Base-by-base conservation (phyloP, 306 rosid species). In the Arachis stenosperma region DNA sequence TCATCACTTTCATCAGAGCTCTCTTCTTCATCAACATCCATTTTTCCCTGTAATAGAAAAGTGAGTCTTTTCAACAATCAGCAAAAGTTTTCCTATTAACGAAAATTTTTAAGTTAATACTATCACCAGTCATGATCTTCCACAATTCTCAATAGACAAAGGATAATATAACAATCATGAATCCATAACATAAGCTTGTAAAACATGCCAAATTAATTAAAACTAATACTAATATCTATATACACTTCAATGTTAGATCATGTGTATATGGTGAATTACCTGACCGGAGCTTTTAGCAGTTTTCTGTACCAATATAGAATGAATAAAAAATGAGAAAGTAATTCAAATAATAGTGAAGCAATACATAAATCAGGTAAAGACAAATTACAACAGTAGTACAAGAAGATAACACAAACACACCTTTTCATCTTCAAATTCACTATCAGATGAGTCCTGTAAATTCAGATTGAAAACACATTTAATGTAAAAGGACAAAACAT, bases 1-100 rank as follows among this genome's bases (percentile, higher is more conserved):
- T 81, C 84, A 5, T 82, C 87, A 65, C 73, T 68, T 60, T 86
- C 87, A 12, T 84, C 88, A 75, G 90, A 88, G 56, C 85, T 81
- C 37, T 70, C 84, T 14, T 75, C 86, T 5, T 74, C 73, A 0
- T 87, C 91, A 22, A 85, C 29, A 14, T 85, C 84, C 87, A 84
- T 84, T 27, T 87, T 80, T 6, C 67, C 81, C 86, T 84, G 82
- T 8, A 5, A 10, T 62, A 27, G 51, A 50, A 2, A 63, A 12
- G 3, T 33, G 48, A 70, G 17, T 1, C 1, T 8, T 6, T 11
- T 63, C 42, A 2, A 10, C 13, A 7, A 42, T 27, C 51, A 9
- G 43, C 2, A 36, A 29, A 4, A 30, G 15, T 5, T 6, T 14
- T 29, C 27, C 57, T 46, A 44, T 22, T 70, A 7, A 22, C 42